A percentile compares a stretch with the other conserved stretches of the same genome.
Evolutionary conservation across 2,329 filamentous ascomycete genomes (phyloP).

Genomic region (Colletotrichum sp.): DNA sequence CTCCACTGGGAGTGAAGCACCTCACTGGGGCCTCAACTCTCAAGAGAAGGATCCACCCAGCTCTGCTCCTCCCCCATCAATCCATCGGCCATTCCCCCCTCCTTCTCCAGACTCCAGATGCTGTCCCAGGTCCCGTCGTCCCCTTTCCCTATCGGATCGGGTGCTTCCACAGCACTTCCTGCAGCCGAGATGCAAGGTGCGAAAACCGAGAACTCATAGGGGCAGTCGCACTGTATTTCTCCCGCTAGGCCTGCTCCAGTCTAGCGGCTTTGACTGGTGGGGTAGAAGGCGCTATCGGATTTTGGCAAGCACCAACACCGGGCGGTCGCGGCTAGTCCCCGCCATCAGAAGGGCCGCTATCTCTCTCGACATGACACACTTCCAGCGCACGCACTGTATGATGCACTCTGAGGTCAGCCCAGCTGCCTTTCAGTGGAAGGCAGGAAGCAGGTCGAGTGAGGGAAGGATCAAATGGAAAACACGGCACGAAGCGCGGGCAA

Average conservation of each 20-base stretch:
- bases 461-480: neutral
- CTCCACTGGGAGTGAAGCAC: neutral
- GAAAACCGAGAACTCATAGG: neutral
- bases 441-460: neutral
- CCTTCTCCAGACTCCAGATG: neutral
- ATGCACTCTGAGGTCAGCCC: neutral
- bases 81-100: neutral
- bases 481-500: neutral
- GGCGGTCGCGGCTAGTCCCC: neutral
- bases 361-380: neutral
- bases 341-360: neutral
- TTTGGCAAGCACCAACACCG: neutral
- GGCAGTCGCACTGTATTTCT: neutral
- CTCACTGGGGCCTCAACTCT: neutral
- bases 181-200: neutral
- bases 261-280: neutral
- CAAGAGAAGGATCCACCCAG: neutral
- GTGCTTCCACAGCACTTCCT: neutral
- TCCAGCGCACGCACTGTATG: neutral
- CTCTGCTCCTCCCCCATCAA: neutral
- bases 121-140: neutral
- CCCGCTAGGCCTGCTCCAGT: neutral
- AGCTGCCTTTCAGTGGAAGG: neutral
- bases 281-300: neutral
- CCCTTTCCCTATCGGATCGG: neutral